A percentile compares a stretch with the other conserved stretches of the same genome.
These are phyloP conservation scores for Dactylellina drechsleri DNA, from an alignment of 2,329 filamentous ascomycete genomes.

Conservation along the genomic window DNA sequence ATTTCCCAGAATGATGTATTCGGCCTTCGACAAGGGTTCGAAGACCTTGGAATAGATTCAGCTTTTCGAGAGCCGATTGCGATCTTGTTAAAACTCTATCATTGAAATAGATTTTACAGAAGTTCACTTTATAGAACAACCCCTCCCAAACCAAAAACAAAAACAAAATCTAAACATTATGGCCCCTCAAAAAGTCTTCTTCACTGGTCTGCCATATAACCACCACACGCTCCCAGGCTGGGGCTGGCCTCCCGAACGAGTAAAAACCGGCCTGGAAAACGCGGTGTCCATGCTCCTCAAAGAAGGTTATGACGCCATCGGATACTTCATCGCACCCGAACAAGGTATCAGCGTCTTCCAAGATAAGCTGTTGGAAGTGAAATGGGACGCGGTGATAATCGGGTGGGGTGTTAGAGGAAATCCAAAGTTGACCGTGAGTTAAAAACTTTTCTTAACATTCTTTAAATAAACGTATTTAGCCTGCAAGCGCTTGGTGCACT, in stretches of 20 bases:
- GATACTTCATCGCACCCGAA: constrained; percentile 51
- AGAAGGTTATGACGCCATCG: constrained; percentile 50
- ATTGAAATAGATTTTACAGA: too few relatives aligned
- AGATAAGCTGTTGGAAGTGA: constrained; percentile 43
- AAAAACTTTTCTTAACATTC: not conserved
- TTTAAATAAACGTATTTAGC: too few relatives aligned
- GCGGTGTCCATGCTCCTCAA: constrained; percentile 31
- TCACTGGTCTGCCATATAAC: constrained; percentile 43
- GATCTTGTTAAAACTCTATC: too few relatives aligned
- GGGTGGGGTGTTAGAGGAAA: constrained; percentile 52
- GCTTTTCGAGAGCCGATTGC: too few relatives aligned
- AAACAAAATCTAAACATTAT: not conserved
- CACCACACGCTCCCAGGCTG: constrained; percentile 50
- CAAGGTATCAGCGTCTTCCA: constrained; percentile 43
- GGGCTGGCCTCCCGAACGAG: constrained; percentile 51
- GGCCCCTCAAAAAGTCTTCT: constrained; percentile 41
- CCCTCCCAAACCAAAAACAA: too few relatives aligned
- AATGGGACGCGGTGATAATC: constrained; percentile 54
- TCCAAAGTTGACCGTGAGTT: constrained; percentile 43
- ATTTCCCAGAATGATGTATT: too few relatives aligned
- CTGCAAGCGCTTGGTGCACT: too few relatives aligned
- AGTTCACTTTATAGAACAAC: too few relatives aligned
- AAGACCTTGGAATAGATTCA: not conserved
- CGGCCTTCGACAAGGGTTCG: not conserved
- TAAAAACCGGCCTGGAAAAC: constrained; percentile 39